Percentiles rank a stretch among this genome's conserved stretches.
phyloP scores from a whole-genome alignment of 2,329 filamentous ascomycete species.

The Myotisia sp. region DNA sequence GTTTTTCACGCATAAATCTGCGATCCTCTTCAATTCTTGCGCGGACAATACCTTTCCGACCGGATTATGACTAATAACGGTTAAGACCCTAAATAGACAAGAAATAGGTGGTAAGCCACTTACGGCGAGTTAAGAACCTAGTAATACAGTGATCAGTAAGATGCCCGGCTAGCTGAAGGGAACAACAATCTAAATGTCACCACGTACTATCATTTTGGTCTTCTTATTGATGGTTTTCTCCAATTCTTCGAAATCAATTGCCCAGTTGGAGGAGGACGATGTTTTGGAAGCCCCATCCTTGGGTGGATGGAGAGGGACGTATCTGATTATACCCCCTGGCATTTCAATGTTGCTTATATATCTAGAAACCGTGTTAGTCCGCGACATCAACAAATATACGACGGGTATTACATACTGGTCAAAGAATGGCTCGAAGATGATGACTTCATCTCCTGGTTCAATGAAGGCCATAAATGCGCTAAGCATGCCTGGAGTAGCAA shows the following conservation, averaged over 20 bases:
- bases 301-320: conserved; percentile 88
- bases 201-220: conserved; percentile 87
- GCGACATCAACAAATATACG: not conserved
- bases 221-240: conserved; percentile 66
- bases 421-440: conserved; percentile 96
- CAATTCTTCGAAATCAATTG: conserved; percentile 67
- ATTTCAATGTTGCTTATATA: conserved; percentile 99
- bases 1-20: conserved; percentile 77
- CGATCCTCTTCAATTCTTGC: conserved; percentile 70
- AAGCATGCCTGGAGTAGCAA: conserved; percentile 53
- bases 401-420: conserved; percentile 52
- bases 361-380: conserved; percentile 23
- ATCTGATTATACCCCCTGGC: conserved; percentile 87
- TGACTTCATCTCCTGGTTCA: conserved; percentile 87
- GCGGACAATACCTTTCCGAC: conserved; percentile 89
- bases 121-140: conserved; percentile 39
- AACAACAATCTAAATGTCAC: no score
- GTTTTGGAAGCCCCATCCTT: conserved; percentile 63
- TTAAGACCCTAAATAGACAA: not conserved
- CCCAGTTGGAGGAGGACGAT: conserved; percentile 78
- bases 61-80: conserved; percentile 55
- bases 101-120: conserved; percentile 11
- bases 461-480: conserved; percentile 97
- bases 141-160: not conserved
- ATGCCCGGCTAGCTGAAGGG: conserved; percentile 3